phyloP scores from a whole-genome alignment of 768 basidiomycete genomes.

The Termitomyces sp. region DNA sequence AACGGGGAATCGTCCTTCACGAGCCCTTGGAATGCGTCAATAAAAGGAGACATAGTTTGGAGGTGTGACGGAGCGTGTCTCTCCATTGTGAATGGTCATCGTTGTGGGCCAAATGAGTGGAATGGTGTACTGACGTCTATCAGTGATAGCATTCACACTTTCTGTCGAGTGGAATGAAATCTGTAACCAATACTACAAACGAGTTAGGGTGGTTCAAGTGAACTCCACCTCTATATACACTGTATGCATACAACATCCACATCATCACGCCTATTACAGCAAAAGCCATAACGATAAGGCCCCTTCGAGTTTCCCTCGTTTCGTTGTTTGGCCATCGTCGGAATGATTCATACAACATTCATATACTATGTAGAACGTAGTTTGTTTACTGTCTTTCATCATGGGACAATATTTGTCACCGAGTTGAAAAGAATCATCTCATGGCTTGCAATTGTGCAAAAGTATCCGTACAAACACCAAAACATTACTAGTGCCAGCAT shows the following conservation, averaged over 20 bases:
- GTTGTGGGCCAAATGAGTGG: neutral
- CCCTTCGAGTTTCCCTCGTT: no score
- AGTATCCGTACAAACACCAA: no score
- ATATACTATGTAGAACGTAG: no score
- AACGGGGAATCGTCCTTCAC: neutral
- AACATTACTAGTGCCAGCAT: no score
- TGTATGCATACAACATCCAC: neutral
- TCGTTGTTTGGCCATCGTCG: no score
- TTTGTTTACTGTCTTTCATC: no score
- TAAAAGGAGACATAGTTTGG: neutral
- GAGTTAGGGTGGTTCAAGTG: neutral
- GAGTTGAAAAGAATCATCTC: no score
- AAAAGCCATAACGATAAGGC: no score
- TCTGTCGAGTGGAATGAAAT: neutral
- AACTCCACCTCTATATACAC: neutral
- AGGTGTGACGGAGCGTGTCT: neutral
- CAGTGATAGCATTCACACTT: neutral
- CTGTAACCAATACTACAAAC: neutral
- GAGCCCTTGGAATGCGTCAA: neutral
- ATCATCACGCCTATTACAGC: neutral
- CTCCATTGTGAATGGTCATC: neutral
- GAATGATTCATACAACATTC: no score
- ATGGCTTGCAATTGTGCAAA: no score
- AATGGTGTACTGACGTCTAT: neutral
- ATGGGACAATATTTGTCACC: no score